Percentiles rank a stretch among this genome's conserved stretches.
These are phyloP conservation scores for Cylindrotheca closterium DNA, from an alignment of 108 stramenopile species.

Conservation along the genomic window DNA sequence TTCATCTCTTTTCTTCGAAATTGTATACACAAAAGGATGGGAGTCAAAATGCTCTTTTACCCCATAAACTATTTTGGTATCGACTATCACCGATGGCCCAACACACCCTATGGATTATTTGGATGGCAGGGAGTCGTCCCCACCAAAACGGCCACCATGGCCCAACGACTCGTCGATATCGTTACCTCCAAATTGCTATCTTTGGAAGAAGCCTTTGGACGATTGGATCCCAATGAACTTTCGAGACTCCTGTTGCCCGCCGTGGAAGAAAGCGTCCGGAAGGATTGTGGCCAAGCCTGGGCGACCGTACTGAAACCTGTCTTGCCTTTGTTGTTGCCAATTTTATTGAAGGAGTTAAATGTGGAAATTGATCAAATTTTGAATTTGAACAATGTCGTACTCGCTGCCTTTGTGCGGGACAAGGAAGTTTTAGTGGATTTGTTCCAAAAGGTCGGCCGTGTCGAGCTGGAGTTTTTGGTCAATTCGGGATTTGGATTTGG, in stretches of 20 bases:
- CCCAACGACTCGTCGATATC: constrained; percentile 59
- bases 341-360: constrained; percentile 46
- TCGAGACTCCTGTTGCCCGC: constrained; percentile 43
- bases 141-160: constrained; percentile 80
- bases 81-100: constrained; percentile 42
- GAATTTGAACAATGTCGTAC: constrained; percentile 59
- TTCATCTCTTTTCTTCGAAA: neutral
- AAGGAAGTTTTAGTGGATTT: constrained; percentile 77
- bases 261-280: constrained; percentile 41
- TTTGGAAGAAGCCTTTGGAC: constrained; percentile 65
- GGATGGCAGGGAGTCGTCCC: constrained; percentile 89
- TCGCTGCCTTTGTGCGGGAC: constrained; percentile 73
- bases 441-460: constrained; percentile 84
- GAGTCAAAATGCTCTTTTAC: constrained; percentile 64
- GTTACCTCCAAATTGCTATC: constrained; percentile 60
- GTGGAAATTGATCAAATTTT: constrained; percentile 65
- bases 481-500: constrained; percentile 88
- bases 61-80: constrained; percentile 69
- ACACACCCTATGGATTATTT: constrained; percentile 66
- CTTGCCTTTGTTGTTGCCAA: constrained; percentile 51
- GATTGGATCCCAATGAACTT: constrained; percentile 54
- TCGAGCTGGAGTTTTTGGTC: constrained; percentile 86
- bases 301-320: constrained; percentile 39
- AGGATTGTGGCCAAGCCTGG: constrained; percentile 39
- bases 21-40: constrained; percentile 37